phyloP scores from a whole-genome alignment of 768 basidiomycete genomes.

The Suillus brevipes region DNA sequence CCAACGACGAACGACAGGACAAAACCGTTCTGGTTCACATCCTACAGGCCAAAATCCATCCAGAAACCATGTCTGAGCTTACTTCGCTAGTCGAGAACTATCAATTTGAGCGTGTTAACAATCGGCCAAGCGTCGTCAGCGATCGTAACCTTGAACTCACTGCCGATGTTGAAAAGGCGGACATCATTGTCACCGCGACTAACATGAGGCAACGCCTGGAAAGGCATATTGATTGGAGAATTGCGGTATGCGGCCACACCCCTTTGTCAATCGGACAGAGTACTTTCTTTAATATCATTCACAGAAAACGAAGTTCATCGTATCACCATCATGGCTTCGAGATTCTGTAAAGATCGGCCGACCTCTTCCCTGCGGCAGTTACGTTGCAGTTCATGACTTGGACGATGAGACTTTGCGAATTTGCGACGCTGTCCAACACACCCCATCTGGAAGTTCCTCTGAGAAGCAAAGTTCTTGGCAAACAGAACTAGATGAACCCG shows the following conservation, averaged over 20 bases:
- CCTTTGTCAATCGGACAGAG: background rate
- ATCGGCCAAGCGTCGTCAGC: background rate
- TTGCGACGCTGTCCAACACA: slow-evolving; percentile 30
- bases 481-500: slow-evolving; percentile 24
- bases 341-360: slow-evolving; percentile 50
- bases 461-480: background rate
- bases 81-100: slow-evolving; percentile 25
- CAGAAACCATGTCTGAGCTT: slow-evolving; percentile 24
- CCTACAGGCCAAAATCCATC: slow-evolving; percentile 33
- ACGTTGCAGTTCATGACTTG: slow-evolving; percentile 55
- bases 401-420: slow-evolving; percentile 45
- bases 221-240: slow-evolving; percentile 63
- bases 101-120: background rate
- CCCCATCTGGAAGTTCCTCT: background rate
- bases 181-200: slow-evolving; percentile 67
- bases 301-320: slow-evolving; percentile 67
- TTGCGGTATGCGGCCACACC: slow-evolving; percentile 51
- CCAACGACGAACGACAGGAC: background rate
- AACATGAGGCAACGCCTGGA: slow-evolving; percentile 68
- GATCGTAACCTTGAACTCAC: slow-evolving; percentile 37
- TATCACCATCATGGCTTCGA: slow-evolving; percentile 70
- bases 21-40: slow-evolving; percentile 27
- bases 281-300: slow-evolving; percentile 7
- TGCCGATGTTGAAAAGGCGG: slow-evolving; percentile 46
- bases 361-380: slow-evolving; percentile 52